Conservation (phyloP, 2,329 filamentous ascomycete species). For the Xylariomycetidae sp. region DNA sequence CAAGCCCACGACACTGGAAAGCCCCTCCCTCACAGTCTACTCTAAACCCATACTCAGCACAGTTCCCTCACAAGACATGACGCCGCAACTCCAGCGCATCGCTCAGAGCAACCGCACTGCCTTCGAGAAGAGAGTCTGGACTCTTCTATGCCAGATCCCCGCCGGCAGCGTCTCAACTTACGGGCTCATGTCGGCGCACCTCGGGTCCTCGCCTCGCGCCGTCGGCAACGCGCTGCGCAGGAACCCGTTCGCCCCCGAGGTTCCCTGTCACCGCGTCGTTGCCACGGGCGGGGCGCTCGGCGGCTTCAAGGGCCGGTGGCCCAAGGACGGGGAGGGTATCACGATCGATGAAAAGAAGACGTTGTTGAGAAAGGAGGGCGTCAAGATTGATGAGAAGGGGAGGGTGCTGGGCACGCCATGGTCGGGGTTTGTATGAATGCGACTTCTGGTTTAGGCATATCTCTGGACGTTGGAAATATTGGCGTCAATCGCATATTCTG, state of each 20-base stretch:
- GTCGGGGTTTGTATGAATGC: conserved; percentile 31
- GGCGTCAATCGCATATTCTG: too few relatives aligned
- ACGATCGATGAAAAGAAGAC: conserved; percentile 61
- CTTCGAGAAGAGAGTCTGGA: conserved; percentile 64
- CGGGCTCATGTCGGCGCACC: conserved; percentile 57
- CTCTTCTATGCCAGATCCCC: conserved; percentile 72
- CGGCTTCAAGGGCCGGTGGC: conserved; percentile 66
- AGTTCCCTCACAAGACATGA: conserved; percentile 25
- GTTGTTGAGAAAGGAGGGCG: conserved; percentile 59
- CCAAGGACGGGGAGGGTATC: conserved; percentile 55
- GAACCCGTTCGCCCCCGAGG: conserved; percentile 76
- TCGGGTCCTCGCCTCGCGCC: conserved; percentile 35
- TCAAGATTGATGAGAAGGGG: conserved; percentile 56
- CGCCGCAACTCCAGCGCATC: conserved; percentile 40
- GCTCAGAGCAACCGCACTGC: conserved; percentile 39
- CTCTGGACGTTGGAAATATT: too few relatives aligned
- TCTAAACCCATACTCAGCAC: not conserved
- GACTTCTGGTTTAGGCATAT: not conserved
- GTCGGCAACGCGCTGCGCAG: conserved; percentile 49
- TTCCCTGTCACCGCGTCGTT: conserved; percentile 75
- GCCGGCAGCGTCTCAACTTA: conserved; percentile 74
- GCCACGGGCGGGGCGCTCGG: conserved; percentile 68
- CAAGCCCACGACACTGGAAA: too few relatives aligned
- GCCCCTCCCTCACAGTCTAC: not conserved
- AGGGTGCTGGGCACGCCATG: conserved; percentile 56